Evolutionary conservation across 2,329 filamentous ascomycete genomes (phyloP), one percentile per base, ranked within the genome.

Genomic region (Juglanconis oblonga): DNA sequence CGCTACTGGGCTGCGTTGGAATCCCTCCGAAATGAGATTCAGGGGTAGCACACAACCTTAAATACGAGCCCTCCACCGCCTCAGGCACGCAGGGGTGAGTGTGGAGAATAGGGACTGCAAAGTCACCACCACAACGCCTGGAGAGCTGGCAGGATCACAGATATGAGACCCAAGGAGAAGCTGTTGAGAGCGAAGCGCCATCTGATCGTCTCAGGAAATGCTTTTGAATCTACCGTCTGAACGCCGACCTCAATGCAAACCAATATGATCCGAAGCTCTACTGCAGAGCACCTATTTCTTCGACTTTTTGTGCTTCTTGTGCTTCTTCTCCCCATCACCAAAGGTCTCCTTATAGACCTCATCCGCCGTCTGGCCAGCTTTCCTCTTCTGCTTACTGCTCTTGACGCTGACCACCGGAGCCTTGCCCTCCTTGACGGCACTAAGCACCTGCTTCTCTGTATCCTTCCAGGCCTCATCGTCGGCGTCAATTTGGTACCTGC

Each of bases 371-470:
- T 74, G 73, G 8, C 76, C 79, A 0, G 85, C 89, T 77, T 96
- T 96, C 67, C 91, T 81, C 81, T 95, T 94, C 64, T 75, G 68
- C 75, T 92, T 91, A 60, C 79, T 79, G n/a, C 87, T 85, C 80
- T 93, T 95, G 58, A 98, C 86, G 71, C 90, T 93, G 33, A 97
- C 91, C 0, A 87, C 88, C 14, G 81, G 80, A 68, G 79, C 77
- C 54, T 82, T 80, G 9, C 84, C 84, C 32, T 76, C 80, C 72
- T 83, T 82, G 45, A 78, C 68, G 2, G 83, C 82, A 58, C 73
- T 81, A 24, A 80, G 74, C 36, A 97, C 87, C 69, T 92, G 88
- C 70, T 89, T 88, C 75, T 97, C 93, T 0, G 87, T 87, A 8
- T 87, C 85, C 53, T 83, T 77, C 87, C 87, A 90, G 2, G 79